Conservation (phyloP, 1,284 basidiomycete genomes). For the Wolfiporia cocos region DNA sequence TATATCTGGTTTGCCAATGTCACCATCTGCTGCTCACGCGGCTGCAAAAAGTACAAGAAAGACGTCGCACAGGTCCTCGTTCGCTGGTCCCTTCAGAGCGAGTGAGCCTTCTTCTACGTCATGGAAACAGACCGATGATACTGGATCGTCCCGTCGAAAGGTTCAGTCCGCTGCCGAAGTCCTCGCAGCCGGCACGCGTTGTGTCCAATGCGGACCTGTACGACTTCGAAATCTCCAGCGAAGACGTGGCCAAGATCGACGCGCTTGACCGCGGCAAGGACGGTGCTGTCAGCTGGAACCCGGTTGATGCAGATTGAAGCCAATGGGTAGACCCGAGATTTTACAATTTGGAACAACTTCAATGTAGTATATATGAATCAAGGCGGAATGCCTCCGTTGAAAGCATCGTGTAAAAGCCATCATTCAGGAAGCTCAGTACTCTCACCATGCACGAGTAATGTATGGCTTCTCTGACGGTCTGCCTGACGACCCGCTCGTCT, state of each 20-base stretch:
- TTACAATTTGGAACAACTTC: background rate
- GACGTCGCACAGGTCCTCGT: constrained; percentile 56
- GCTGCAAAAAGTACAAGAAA: constrained; percentile 23
- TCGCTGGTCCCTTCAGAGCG: constrained; percentile 62
- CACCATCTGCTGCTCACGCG: no score
- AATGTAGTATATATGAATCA: background rate
- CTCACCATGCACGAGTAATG: no score
- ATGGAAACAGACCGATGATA: background rate
- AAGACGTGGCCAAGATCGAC: constrained; percentile 43
- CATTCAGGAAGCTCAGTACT: no score
- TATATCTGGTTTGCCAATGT: no score
- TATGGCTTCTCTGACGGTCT: no score
- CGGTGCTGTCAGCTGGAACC: constrained; percentile 41
- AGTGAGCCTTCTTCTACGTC: constrained; percentile 15
- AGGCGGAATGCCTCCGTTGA: background rate
- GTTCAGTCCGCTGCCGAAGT: constrained; percentile 47
- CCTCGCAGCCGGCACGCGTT: constrained; percentile 40
- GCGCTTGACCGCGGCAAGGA: constrained; percentile 35
- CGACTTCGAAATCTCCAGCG: constrained; percentile 41
- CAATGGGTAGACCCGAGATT: no score
- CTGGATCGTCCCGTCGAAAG: constrained; percentile 18
- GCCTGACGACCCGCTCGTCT: no score
- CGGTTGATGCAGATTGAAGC: constrained; percentile 28
- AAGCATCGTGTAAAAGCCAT: no score
- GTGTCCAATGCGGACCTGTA: constrained; percentile 43